Percentiles rank a stretch among this genome's conserved stretches.
phyloP scores from a whole-genome alignment of 2,329 filamentous ascomycete species.

The Ceratocystis colombiana region DNA sequence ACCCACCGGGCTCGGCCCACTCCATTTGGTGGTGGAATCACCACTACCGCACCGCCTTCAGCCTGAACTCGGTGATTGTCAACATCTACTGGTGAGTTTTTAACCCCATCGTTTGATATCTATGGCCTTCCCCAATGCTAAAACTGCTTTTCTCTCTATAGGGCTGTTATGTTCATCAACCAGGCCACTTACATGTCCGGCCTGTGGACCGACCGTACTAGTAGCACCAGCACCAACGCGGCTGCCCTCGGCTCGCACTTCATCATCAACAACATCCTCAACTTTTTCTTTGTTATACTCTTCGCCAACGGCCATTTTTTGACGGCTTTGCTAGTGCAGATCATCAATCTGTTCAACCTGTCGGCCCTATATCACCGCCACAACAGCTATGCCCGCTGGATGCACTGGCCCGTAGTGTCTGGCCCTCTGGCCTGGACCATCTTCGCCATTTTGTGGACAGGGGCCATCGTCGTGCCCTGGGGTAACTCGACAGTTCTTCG shows the following conservation, averaged over 20 bases:
- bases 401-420: constrained; percentile 65
- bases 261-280: constrained; percentile 73
- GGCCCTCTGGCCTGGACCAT: constrained; percentile 77
- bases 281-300: constrained; percentile 72
- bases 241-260: constrained; percentile 75
- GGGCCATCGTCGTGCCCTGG: constrained; percentile 68
- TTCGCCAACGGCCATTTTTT: constrained; percentile 68
- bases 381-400: constrained; percentile 52
- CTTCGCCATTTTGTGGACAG: constrained; percentile 80
- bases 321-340: constrained; percentile 63
- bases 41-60: constrained; percentile 59
- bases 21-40: constrained; percentile 69
- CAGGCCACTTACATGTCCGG: constrained; percentile 67
- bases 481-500: constrained; percentile 56
- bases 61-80: constrained; percentile 54
- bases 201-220: constrained; percentile 58
- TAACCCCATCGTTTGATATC: not conserved
- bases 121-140: not conserved
- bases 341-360: constrained; percentile 76
- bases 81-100: constrained; percentile 49
- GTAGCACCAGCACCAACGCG: constrained; percentile 46
- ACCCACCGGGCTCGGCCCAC: constrained; percentile 46
- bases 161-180: constrained; percentile 62
- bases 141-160: constrained; percentile 31
- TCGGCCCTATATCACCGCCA: constrained; percentile 71